Evolutionary conservation across 768 basidiomycete species (phyloP).

Genomic region (Tulasnella sp.): DNA sequence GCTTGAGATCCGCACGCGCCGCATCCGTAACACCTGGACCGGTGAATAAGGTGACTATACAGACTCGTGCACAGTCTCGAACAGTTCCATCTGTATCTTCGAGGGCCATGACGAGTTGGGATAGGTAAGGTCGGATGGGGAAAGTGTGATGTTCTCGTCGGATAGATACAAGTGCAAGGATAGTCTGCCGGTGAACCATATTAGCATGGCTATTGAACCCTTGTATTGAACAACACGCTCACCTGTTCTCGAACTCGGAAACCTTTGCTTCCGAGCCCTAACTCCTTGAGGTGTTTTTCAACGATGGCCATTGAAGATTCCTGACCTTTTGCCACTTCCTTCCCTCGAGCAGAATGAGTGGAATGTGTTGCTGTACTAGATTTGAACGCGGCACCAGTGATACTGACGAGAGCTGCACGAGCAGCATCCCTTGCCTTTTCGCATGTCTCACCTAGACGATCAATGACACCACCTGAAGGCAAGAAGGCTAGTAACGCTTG

Average conservation of each 20-base stretch:
- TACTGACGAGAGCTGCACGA: conserved; percentile 56
- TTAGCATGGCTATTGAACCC: conserved; percentile 24
- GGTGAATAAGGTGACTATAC: conserved; percentile 74
- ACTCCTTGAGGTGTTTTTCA: conserved; percentile 59
- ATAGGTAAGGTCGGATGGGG: conserved; percentile 69
- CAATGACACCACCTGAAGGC: conserved; percentile 62
- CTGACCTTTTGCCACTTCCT: conserved; percentile 36
- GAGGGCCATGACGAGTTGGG: conserved; percentile 65
- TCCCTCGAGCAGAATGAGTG: conserved; percentile 28
- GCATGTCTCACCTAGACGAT: conserved; percentile 66
- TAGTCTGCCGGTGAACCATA: conserved; percentile 26
- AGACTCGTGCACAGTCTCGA: conserved; percentile 68
- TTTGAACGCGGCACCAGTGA: conserved; percentile 61
- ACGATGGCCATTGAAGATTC: conserved; percentile 59
- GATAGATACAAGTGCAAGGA: conserved; percentile 57
- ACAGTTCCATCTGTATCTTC: conserved; percentile 88
- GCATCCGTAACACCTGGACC: conserved; percentile 69
- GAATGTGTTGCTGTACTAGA: conserved; percentile 35
- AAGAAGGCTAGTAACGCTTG: conserved; percentile 55
- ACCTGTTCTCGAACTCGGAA: conserved; percentile 83
- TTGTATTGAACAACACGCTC: conserved; percentile 21
- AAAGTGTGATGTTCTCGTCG: conserved; percentile 58
- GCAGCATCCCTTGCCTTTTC: conserved; percentile 62
- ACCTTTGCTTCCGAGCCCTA: conserved; percentile 64
- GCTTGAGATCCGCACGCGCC: conserved; percentile 82